phyloP scores from a whole-genome alignment of 768 basidiomycete genomes.

The Leccinum truebloodii region DNA sequence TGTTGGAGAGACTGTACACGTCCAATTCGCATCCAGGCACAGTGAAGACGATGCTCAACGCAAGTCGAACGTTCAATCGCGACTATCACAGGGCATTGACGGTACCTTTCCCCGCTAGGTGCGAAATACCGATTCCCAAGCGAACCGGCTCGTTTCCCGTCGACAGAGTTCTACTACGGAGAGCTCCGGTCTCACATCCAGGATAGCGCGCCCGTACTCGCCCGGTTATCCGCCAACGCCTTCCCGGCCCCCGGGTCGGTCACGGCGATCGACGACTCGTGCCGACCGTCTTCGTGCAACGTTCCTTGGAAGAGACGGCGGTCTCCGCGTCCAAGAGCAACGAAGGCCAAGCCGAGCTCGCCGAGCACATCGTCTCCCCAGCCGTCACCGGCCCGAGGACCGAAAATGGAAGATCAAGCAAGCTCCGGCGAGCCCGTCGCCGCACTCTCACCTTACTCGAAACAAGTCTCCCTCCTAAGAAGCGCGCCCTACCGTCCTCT shows the following conservation, averaged over 20 bases:
- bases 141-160: constrained; percentile 61
- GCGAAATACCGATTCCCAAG: constrained; percentile 62
- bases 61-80: constrained; percentile 16
- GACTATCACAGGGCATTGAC: neutral
- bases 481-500: constrained; percentile 32
- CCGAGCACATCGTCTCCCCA: constrained; percentile 42
- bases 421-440: too few species aligned
- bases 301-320: constrained; percentile 57
- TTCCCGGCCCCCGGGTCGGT: constrained; percentile 38
- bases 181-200: constrained; percentile 48
- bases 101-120: constrained; percentile 33
- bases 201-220: constrained; percentile 38
- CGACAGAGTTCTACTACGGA: constrained; percentile 61
- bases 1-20: constrained; percentile 61
- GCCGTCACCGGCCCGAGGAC: neutral
- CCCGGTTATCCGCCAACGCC: constrained; percentile 37
- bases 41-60: constrained; percentile 63
- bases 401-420: too few species aligned
- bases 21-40: constrained; percentile 35
- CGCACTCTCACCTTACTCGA: constrained; percentile 57
- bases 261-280: constrained; percentile 30
- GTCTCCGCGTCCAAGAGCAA: constrained; percentile 64
- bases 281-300: constrained; percentile 61
- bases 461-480: constrained; percentile 52
- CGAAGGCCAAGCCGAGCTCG: constrained; percentile 54